Evolutionary conservation across 1,284 basidiomycete species (phyloP), one percentile per base, ranked within the genome.

Genomic region (Phenoliferia sp.): DNA sequence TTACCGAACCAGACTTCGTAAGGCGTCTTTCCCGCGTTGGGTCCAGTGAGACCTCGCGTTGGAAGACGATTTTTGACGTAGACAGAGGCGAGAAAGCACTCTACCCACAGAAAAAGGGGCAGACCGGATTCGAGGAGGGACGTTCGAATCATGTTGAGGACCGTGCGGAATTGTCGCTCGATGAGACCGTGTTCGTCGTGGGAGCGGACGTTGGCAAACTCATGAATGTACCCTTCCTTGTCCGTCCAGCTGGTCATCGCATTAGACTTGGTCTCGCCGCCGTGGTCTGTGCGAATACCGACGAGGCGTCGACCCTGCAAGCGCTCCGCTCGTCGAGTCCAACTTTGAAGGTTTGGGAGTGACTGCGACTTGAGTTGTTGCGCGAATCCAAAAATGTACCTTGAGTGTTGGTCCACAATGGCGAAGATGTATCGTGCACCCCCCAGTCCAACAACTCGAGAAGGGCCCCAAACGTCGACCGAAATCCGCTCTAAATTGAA

Each of bases 101-200:
- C 17, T 19, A 22, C 22, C 68, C 68, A 69, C 29, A 69, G 58
- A 29, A 26, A 55, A 17, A 50, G 54, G 7, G 56, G 64, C 9
- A 66, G 61, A 1, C 19, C 31, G 10, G 61, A 56, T 5, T 28
- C 19, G 0, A 52, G 22, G 15, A 67, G 34, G 17, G 28, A 10
- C 1, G 59, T 59, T 12, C 67, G 59, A 3, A 52, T 62, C 2
- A 61, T 65, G 12, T 64, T 59, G 4, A 59, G 26, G 28, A 71
- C 35, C 0, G 61, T 64, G 3, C 59, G 29, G 33, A 60, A 65
- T 3, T 50, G 34, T 1, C 52, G 61, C 29, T 71, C 62, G 15
- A 62, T 34, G 7, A 66, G 22, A 2, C 67, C 64, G 32, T 69
- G 69, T 44, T 71, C 67, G 22, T 62, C 33, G 35, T 63, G 66